Percentiles rank a stretch among this genome's conserved stretches.
Conservation (phyloP, 805 yeast species). For the Teunomyces pallodes region DNA sequence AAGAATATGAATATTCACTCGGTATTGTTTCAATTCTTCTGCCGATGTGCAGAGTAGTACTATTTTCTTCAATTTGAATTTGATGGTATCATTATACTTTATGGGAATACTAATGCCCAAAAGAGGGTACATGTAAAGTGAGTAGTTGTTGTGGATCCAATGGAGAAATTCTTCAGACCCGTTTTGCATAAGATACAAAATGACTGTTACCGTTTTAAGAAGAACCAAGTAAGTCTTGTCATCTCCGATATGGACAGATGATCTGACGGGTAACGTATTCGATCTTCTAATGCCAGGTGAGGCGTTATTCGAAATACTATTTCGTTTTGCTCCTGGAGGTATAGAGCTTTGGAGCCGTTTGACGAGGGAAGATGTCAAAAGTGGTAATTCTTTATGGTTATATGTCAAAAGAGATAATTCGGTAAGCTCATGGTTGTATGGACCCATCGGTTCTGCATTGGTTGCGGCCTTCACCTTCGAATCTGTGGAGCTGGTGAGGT, state of each 20-base stretch:
- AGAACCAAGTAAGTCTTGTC: slow-evolving; percentile 14
- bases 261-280: neutral
- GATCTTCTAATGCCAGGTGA: neutral
- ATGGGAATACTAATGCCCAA: slow-evolving; percentile 9
- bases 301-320: neutral
- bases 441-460: slow-evolving; percentile 52
- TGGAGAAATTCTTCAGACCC: slow-evolving; percentile 51
- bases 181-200: slow-evolving; percentile 49
- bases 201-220: slow-evolving; percentile 51
- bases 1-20: slow-evolving; percentile 39
- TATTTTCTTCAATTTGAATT: slow-evolving; percentile 35
- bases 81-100: slow-evolving; percentile 29
- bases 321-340: neutral
- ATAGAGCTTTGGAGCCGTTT: slow-evolving; percentile 31
- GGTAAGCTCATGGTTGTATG: slow-evolving; percentile 53
- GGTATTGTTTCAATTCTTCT: slow-evolving; percentile 33
- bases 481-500: slow-evolving; percentile 13
- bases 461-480: slow-evolving; percentile 38
- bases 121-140: slow-evolving; percentile 16
- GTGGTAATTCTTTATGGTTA: slow-evolving; percentile 34
- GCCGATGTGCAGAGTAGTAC: slow-evolving; percentile 29
- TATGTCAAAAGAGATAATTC: slow-evolving; percentile 49
- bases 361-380: slow-evolving; percentile 37
- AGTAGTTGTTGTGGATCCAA: slow-evolving; percentile 35
- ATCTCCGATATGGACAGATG: neutral